These are phyloP conservation scores for Stephanodiscus minutulus DNA, from an alignment of 108 stramenopile genomes.

Conservation along the genomic window DNA sequence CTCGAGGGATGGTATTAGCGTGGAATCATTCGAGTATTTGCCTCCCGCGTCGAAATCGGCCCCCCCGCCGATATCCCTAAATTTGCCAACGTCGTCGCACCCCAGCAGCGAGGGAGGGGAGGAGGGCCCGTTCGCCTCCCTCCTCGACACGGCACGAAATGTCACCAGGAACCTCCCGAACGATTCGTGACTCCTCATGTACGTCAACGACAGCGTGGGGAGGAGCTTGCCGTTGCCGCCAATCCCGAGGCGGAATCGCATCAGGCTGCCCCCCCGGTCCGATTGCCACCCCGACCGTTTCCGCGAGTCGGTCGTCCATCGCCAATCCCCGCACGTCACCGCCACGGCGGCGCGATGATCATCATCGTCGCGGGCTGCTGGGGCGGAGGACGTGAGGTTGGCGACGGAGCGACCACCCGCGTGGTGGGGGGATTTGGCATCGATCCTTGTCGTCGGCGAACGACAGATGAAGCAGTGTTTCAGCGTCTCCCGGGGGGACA, in stretches of 20 bases:
- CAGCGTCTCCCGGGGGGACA: constrained; percentile 4
- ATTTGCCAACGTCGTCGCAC: constrained; percentile 19
- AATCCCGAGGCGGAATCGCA: constrained; percentile 23
- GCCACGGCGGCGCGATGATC: not conserved
- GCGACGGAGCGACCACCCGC: constrained; percentile 4
- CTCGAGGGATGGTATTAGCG: constrained; percentile 3
- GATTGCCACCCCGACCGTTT: constrained; percentile 42
- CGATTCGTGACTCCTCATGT: constrained; percentile 25
- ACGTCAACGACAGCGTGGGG: constrained; percentile 22
- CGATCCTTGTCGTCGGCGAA: constrained; percentile 10
- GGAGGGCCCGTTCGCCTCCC: not conserved
- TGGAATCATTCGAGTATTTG: not conserved
- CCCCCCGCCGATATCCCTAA: not conserved
- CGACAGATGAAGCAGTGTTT: constrained; percentile 24
- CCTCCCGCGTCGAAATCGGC: not conserved
- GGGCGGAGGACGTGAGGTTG: not conserved
- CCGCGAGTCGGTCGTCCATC: constrained; percentile 30
- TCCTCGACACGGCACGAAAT: constrained; percentile 20
- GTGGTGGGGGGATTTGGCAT: constrained; percentile 13
- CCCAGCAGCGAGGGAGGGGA: constrained; percentile 3
- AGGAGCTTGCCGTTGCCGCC: not conserved
- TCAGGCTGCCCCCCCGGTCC: constrained; percentile 23
- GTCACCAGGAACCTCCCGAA: constrained; percentile 22
- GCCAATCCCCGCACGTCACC: constrained; percentile 39
- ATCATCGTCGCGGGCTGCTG: not conserved